phyloP scores from a whole-genome alignment of 2,329 filamentous ascomycete genomes.

The Lecanicillium sp. region DNA sequence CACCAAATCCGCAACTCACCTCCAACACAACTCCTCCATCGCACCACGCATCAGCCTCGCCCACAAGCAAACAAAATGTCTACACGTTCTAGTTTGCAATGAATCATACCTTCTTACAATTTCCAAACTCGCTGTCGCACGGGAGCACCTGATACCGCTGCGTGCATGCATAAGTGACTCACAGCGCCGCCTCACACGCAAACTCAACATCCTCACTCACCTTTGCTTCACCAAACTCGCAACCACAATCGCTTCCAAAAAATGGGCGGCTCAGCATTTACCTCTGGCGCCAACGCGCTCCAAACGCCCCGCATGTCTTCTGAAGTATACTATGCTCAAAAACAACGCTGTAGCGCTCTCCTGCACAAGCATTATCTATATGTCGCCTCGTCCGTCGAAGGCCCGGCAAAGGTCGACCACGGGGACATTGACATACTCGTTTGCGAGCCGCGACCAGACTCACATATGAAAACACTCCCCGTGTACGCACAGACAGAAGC shows the following conservation, averaged over 20 bases:
- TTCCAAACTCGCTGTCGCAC: not conserved
- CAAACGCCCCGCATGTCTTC: slow-evolving; percentile 58
- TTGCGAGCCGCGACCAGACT: slow-evolving; percentile 20
- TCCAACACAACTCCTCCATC: too few relatives aligned
- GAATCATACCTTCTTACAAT: not conserved
- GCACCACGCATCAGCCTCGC: too few relatives aligned
- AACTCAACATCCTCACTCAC: not conserved
- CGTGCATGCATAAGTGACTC: not conserved
- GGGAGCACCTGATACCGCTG: not conserved
- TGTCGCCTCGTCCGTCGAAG: slow-evolving; percentile 57
- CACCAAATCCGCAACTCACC: too few relatives aligned
- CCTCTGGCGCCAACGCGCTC: slow-evolving; percentile 35
- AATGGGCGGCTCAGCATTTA: slow-evolving; percentile 62
- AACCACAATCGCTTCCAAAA: not conserved
- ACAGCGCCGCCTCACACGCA: too few relatives aligned
- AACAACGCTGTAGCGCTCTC: slow-evolving; percentile 32
- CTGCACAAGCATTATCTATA: slow-evolving; percentile 43
- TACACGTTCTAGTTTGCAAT: not conserved
- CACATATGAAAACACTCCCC: slow-evolving; percentile 8
- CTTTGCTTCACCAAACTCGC: not conserved
- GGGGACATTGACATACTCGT: slow-evolving; percentile 71
- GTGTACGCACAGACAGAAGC: slow-evolving; percentile 3
- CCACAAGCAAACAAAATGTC: too few relatives aligned
- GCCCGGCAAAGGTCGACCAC: slow-evolving; percentile 56
- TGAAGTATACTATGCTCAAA: slow-evolving; percentile 45